Base-by-base conservation (phyloP, 2,329 filamentous ascomycete genomes). In the Botrytis deweyae region DNA sequence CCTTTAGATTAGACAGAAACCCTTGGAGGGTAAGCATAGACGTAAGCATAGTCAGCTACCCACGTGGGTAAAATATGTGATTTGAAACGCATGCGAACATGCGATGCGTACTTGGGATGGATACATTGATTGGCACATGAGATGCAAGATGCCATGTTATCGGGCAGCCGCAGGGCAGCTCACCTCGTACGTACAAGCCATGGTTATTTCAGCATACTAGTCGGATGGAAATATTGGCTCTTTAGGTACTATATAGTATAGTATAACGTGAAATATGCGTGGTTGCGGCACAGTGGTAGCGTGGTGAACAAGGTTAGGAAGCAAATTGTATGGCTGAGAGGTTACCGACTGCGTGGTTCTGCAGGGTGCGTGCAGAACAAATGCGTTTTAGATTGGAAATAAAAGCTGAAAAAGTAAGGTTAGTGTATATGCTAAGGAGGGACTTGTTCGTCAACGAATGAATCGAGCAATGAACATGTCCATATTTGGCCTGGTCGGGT, bases 281-380 rank as follows among this genome's bases (percentile, higher is more conserved):
- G 59, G n/a, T n/a, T 40, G 59, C 36, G 59, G 59, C 22, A 40
- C 36, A 14, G 36, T 40, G 12, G 40, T 62, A 62, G 59, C 36
- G 59, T 62, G 36, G 22, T n/a, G 3, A 25, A n/a, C 22, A 62
- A 38, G 59, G 59, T n/a, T 61, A 25, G 25, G 36, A 40, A n/a
- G 20, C 6, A n/a, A n/a, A n/a, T 25, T 25, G 22, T 16, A 38
- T 25, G 36, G 52, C 52, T 62, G 36, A n/a, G 7, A 42, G 36
- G 61, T 63, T 63, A 63, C 61, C 61, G 61, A 42, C 61, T 63
- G 36, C 6, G 36, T 63, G 61, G 61, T 63, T 63, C 61, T 18
- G 52, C n/a, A 55, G n/a, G 52, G 52, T 29, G n/a, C 14, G 52
- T 58, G 52, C 52, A 58, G 52, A 18, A 58, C n/a, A 14, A 58